A percentile compares a stretch with the other conserved stretches of the same genome.
These are phyloP conservation scores for Lophium mytilinum DNA, from an alignment of 495 filamentous ascomycete species.

Conservation along the genomic window DNA sequence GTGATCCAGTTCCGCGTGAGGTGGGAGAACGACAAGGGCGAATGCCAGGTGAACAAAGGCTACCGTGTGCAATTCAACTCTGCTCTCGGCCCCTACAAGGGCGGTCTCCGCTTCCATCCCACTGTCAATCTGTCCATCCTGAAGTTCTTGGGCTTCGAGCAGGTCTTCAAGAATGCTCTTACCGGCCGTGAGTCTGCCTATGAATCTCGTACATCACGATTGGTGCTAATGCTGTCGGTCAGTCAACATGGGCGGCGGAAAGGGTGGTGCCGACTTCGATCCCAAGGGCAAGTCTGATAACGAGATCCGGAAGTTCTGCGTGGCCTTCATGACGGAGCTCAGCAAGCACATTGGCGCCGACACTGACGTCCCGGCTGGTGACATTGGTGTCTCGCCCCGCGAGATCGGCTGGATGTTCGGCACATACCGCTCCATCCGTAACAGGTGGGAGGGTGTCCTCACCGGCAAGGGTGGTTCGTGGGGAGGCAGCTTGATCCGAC, in stretches of 20 bases:
- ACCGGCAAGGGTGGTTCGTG: slow-evolving; percentile 91
- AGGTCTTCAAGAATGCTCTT: slow-evolving; percentile 99
- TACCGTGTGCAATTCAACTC: slow-evolving; percentile 99
- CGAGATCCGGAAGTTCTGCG: slow-evolving; percentile 97
- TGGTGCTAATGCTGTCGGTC: neutral
- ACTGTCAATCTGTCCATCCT: slow-evolving; percentile 94
- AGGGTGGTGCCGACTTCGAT: slow-evolving; percentile 98
- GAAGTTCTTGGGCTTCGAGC: slow-evolving; percentile 98
- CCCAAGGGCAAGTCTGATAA: slow-evolving; percentile 97
- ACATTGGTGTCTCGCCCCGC: slow-evolving; percentile 84
- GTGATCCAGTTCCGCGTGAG: slow-evolving; percentile 94
- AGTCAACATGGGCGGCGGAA: slow-evolving; percentile 97
- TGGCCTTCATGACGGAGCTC: slow-evolving; percentile 90
- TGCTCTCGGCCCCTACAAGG: slow-evolving; percentile 96
- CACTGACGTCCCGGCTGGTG: slow-evolving; percentile 90
- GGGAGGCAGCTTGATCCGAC: slow-evolving; percentile 91
- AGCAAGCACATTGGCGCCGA: slow-evolving; percentile 92
- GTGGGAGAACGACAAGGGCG: slow-evolving; percentile 89
- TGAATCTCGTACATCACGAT: neutral
- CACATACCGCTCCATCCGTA: slow-evolving; percentile 80
- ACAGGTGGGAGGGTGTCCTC: slow-evolving; percentile 89
- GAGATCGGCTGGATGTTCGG: slow-evolving; percentile 96
- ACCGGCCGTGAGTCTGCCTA: slow-evolving; percentile 66
- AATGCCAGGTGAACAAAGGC: slow-evolving; percentile 89
- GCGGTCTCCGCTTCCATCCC: slow-evolving; percentile 91